These are phyloP conservation scores for Thermomucor indicae-seudaticae DNA, from an alignment of 371 early-diverging fungal species.

Conservation along the genomic window DNA sequence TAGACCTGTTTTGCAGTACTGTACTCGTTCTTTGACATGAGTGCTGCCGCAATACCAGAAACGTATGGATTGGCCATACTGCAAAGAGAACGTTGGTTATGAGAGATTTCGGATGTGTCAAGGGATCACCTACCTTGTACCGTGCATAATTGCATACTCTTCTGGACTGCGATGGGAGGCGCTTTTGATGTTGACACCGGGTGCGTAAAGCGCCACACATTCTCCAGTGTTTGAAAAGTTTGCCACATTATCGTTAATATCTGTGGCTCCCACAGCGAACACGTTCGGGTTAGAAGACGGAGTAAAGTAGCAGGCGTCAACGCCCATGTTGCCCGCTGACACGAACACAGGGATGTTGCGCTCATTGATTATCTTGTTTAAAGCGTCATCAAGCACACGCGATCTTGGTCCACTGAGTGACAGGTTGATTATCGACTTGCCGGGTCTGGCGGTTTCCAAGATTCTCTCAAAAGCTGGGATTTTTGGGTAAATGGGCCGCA, in stretches of 20 bases:
- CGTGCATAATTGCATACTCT: conserved; percentile 48
- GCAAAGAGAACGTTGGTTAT: background rate
- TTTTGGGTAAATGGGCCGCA: background rate
- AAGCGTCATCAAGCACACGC: conserved; percentile 15
- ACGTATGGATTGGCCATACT: conserved; percentile 83
- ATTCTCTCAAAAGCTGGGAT: conserved; percentile 3
- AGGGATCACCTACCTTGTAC: conserved; percentile 69
- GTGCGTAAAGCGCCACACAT: conserved; percentile 57
- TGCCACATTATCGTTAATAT: conserved; percentile 41
- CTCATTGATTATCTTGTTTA: conserved; percentile 44
- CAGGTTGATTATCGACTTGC: conserved; percentile 47
- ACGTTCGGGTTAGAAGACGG: conserved; percentile 60
- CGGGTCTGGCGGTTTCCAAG: conserved; percentile 15
- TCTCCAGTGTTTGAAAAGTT: conserved; percentile 49
- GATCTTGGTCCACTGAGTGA: conserved; percentile 54
- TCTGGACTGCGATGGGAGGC: too few relatives aligned
- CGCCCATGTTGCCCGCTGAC: conserved; percentile 70
- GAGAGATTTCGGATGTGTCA: background rate
- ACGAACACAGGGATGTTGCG: conserved; percentile 41
- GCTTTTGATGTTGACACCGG: conserved; percentile 39
- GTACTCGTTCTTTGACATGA: conserved; percentile 17
- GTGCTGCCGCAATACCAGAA: conserved; percentile 65
- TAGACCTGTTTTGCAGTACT: conserved; percentile 13
- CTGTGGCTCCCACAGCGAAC: conserved; percentile 66
- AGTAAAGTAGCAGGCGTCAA: conserved; percentile 64